Evolutionary conservation across 306 rosid species (phyloP).

Genomic region (Clitoria ternatea): DNA sequence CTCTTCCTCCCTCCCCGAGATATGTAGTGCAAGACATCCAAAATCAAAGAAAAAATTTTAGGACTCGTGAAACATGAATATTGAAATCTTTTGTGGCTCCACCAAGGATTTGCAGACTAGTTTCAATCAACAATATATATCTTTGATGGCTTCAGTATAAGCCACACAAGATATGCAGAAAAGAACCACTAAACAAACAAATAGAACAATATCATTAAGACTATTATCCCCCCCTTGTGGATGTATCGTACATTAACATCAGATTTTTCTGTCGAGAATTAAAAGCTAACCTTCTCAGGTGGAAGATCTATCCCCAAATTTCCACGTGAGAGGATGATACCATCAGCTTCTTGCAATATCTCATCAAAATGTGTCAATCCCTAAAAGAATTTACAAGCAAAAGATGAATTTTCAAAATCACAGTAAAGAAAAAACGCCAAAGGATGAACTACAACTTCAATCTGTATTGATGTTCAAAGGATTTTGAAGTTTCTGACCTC

Average conservation of each 20-base stretch:
- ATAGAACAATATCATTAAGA: background rate
- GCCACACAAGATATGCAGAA: background rate
- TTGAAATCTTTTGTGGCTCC: no score
- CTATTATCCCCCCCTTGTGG: background rate
- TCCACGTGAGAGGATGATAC: constrained; percentile 82
- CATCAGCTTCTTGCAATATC: constrained; percentile 84
- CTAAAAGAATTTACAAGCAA: constrained; percentile 33
- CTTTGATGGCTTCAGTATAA: background rate
- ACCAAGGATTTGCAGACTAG: background rate
- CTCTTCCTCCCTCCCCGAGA: no score
- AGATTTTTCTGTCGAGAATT: background rate
- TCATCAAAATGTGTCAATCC: constrained; percentile 83
- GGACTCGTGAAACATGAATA: no score
- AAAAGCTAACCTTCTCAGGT: constrained; percentile 80
- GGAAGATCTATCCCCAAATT: constrained; percentile 91
- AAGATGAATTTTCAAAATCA: constrained; percentile 15
- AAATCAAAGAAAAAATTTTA: no score
- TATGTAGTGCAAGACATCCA: no score
- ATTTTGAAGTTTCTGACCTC: constrained; percentile 49
- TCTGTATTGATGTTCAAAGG: background rate
- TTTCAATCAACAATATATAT: no score
- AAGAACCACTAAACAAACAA: constrained; percentile 4
- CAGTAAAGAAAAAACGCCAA: background rate
- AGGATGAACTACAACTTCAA: background rate
- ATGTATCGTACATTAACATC: background rate